Percentiles rank a stretch among this genome's conserved stretches.
Evolutionary conservation across 2,329 filamentous ascomycete species (phyloP).

Genomic region (Fragosphaeria purpurea): DNA sequence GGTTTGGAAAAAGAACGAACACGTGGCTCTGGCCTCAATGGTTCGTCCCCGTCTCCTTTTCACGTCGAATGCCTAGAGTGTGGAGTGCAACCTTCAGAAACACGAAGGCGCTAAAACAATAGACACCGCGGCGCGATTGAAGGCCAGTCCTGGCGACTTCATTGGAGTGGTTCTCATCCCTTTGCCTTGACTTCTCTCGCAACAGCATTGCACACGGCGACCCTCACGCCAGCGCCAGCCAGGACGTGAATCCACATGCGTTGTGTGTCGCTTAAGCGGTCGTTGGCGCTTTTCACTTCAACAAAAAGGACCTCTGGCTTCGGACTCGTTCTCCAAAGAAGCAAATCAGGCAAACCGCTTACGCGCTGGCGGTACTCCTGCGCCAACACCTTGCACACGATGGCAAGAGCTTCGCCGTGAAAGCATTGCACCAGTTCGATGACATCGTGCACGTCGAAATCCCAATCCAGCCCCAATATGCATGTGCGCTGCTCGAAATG

Average conservation of each 20-base stretch:
- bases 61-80: too few relatives aligned
- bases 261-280: slow-evolving; percentile 91
- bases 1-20: too few relatives aligned
- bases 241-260: slow-evolving; percentile 94
- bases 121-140: too few relatives aligned
- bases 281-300: slow-evolving; percentile 77
- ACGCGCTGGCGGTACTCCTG: slow-evolving; percentile 86
- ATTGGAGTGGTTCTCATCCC: background rate
- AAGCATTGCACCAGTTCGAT: slow-evolving; percentile 72
- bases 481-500: slow-evolving; percentile 67
- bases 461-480: slow-evolving; percentile 88
- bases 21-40: too few relatives aligned
- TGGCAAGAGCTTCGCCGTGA: slow-evolving; percentile 66
- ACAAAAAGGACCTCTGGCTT: slow-evolving; percentile 49
- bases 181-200: slow-evolving; percentile 37
- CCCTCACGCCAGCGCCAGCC: slow-evolving; percentile 69
- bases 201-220: slow-evolving; percentile 66
- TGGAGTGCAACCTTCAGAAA: too few relatives aligned
- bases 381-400: slow-evolving; percentile 85
- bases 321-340: slow-evolving; percentile 60
- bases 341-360: slow-evolving; percentile 83
- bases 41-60: too few relatives aligned
- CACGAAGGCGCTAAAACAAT: too few relatives aligned
- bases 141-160: background rate
- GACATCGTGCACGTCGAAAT: slow-evolving; percentile 69